Evolutionary conservation across 371 early-diverging fungal genomes (phyloP).

Genomic region (Lichtheimia corymbifera): DNA sequence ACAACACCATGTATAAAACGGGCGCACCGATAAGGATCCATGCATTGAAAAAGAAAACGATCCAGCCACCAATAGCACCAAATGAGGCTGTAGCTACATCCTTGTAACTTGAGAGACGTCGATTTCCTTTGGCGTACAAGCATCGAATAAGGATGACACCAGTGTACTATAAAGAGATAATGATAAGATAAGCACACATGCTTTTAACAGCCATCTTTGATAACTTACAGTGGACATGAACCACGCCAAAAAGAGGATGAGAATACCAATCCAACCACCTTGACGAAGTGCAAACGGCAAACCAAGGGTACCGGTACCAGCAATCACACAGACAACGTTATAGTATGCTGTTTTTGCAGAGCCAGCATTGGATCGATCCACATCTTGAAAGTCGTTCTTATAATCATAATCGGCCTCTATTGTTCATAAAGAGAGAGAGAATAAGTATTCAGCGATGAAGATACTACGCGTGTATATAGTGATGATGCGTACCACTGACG

Average conservation of each 20-base stretch:
- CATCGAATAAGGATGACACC: conserved; percentile 40
- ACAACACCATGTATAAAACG: conserved; percentile 55
- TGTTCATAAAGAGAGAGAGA: no score
- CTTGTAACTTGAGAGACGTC: conserved; percentile 45
- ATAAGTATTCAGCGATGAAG: no score
- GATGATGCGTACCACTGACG: no score
- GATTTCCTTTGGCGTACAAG: conserved; percentile 35
- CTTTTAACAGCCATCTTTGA: not conserved
- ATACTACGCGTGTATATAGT: no score
- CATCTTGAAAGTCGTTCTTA: conserved; percentile 15
- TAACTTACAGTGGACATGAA: conserved; percentile 63
- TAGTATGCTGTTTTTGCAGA: conserved; percentile 50
- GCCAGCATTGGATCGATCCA: conserved; percentile 16
- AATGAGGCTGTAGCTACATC: conserved; percentile 29
- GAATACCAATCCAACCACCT: conserved; percentile 80
- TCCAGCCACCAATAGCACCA: conserved; percentile 41
- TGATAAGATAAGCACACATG: not conserved
- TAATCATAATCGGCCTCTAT: conserved; percentile 9
- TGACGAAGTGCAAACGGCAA: conserved; percentile 76
- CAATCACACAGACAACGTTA: conserved; percentile 74
- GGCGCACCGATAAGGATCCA: conserved; percentile 58
- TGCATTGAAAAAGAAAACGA: conserved; percentile 56
- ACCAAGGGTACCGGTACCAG: conserved; percentile 83
- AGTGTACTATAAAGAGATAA: conserved; percentile 20
- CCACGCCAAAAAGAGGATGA: conserved; percentile 76